phyloP scores from a whole-genome alignment of 345 rosid genomes.

The Arabidopsis arenosa region DNA sequence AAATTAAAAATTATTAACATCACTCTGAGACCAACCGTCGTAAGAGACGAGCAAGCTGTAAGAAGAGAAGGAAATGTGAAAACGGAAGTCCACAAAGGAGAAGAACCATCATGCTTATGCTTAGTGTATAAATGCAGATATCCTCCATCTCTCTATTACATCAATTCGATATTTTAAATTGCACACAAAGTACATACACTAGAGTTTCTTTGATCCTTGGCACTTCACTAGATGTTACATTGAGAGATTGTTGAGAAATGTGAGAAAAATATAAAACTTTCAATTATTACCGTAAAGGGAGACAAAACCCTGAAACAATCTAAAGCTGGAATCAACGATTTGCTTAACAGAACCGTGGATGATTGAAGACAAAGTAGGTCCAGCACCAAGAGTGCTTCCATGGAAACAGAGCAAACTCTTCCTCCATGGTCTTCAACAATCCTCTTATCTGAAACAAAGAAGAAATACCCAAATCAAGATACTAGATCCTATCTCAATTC shows the following conservation, averaged over 20 bases:
- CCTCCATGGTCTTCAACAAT: too few relatives aligned
- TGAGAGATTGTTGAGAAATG: background rate
- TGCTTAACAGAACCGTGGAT: background rate
- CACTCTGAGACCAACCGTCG: background rate
- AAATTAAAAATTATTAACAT: slow-evolving; percentile 16
- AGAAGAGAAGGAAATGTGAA: slow-evolving; percentile 74
- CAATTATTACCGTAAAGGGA: background rate
- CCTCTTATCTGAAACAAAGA: too few relatives aligned
- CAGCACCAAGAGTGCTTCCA: background rate
- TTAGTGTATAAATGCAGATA: slow-evolving; percentile 53
- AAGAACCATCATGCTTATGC: slow-evolving; percentile 20
- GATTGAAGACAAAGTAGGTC: background rate
- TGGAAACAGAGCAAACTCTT: background rate
- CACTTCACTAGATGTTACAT: too few relatives aligned
- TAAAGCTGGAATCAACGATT: background rate
- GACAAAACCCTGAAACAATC: background rate
- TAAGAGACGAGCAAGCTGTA: slow-evolving; percentile 62
- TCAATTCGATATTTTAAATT: too few relatives aligned
- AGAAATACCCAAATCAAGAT: too few relatives aligned
- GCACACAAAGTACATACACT: too few relatives aligned
- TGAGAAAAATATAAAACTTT: background rate
- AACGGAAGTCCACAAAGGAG: slow-evolving; percentile 48
- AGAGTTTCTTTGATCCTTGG: too few relatives aligned
- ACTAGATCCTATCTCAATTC: too few relatives aligned
- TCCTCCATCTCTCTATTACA: too few relatives aligned